phyloP scores from a whole-genome alignment of 202 grass and related monocot genomes.

The Carex arenaria region DNA sequence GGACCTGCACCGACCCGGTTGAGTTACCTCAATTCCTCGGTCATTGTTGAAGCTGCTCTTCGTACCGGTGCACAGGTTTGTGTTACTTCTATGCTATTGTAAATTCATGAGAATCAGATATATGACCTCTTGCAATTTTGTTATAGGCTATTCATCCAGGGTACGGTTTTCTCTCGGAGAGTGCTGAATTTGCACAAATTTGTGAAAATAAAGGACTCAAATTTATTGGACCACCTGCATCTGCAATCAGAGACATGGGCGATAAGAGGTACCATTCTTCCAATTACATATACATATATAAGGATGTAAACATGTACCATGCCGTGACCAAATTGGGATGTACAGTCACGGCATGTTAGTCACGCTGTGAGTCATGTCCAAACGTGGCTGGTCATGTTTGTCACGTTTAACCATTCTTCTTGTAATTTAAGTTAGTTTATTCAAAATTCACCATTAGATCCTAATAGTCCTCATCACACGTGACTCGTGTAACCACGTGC shows the following conservation, averaged over 20 bases:
- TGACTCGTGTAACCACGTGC: too few species aligned
- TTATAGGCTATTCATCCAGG: constrained; percentile 83
- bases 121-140: neutral
- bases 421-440: too few species aligned
- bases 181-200: constrained; percentile 83
- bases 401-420: too few species aligned
- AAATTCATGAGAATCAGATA: neutral
- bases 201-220: constrained; percentile 67
- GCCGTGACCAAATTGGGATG: too few species aligned
- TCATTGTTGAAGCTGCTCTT: constrained; percentile 70
- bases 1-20: constrained; percentile 61
- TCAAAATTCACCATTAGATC: too few species aligned
- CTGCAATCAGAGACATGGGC: constrained; percentile 89
- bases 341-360: too few species aligned
- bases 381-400: too few species aligned
- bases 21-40: constrained; percentile 80
- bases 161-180: constrained; percentile 96
- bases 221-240: constrained; percentile 83
- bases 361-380: too few species aligned
- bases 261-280: constrained; percentile 66
- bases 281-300: neutral
- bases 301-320: too few species aligned
- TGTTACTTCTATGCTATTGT: neutral
- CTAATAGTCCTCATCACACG: too few species aligned
- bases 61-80: constrained; percentile 67